phyloP scores from a whole-genome alignment of 2,329 filamentous ascomycete genomes.

The Verticillium nubilum region DNA sequence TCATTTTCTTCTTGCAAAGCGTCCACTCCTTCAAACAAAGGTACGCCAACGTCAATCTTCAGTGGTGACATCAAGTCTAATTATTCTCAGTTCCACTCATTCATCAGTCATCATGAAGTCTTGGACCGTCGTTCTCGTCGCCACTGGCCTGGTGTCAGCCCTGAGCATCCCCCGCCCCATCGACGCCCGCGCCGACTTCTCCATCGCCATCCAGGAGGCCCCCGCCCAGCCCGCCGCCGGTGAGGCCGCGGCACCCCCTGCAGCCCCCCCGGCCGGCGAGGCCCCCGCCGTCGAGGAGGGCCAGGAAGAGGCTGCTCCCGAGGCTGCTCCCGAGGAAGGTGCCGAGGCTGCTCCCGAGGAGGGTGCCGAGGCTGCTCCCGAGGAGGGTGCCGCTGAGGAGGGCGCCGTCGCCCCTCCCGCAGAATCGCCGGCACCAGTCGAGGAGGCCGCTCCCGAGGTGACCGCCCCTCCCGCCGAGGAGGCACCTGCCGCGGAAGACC shows the following conservation, averaged over 20 bases:
- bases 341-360: constrained; percentile 2
- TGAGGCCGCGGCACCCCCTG: constrained; percentile 3
- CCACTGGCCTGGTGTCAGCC: constrained; percentile 24
- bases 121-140: constrained; percentile 18
- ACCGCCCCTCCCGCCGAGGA: background rate
- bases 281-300: constrained; percentile 8
- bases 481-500: constrained; percentile 1
- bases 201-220: background rate
- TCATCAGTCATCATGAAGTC: constrained; percentile 19
- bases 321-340: background rate
- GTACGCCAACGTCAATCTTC: background rate
- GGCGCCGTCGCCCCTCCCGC: background rate
- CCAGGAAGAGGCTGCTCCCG: constrained; percentile 4
- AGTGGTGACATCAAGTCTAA: no score
- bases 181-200: background rate
- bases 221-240: background rate
- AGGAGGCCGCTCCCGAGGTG: background rate
- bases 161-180: constrained; percentile 16
- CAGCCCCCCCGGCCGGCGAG: background rate
- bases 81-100: background rate
- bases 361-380: background rate
- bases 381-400: constrained; percentile 2
- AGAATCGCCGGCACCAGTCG: background rate
- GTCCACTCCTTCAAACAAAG: background rate
- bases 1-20: constrained; percentile 2